Evolutionary conservation across 164 flowering plant species (phyloP).

Genomic region (Tetracentron sinense): DNA sequence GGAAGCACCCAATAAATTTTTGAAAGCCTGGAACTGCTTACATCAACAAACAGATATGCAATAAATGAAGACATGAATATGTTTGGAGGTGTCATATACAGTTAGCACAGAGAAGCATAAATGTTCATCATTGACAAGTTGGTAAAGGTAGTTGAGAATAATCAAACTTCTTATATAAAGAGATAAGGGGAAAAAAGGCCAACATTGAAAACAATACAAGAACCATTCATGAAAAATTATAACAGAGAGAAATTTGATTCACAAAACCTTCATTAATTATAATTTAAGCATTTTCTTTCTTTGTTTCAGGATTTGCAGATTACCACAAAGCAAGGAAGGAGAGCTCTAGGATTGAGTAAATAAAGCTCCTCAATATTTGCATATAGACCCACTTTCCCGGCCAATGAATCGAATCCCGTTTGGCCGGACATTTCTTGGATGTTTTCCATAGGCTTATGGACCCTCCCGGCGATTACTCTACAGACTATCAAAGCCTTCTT

Average conservation of each 20-base stretch:
- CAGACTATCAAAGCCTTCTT: constrained; percentile 64
- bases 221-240: not conserved
- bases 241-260: constrained; percentile 10
- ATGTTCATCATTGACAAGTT: not conserved
- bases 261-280: constrained; percentile 1
- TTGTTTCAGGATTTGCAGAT: constrained; percentile 68
- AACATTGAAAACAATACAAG: not conserved
- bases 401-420: constrained; percentile 71
- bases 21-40: not conserved
- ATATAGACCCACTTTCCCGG: constrained; percentile 74
- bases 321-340: constrained; percentile 93
- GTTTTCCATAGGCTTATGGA: constrained; percentile 65
- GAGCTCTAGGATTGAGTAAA: constrained; percentile 77
- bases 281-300: constrained; percentile 1
- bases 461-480: constrained; percentile 80
- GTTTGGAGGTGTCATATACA: not conserved
- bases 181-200: not conserved
- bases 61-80: not conserved
- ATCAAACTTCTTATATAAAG: not conserved
- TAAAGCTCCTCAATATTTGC: constrained; percentile 88
- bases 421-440: constrained; percentile 52
- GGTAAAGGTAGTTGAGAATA: not conserved
- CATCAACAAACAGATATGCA: not conserved
- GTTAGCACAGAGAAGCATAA: not conserved
- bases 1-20: no score